Conservation (phyloP, 345 rosid species). For the Firmiana major region DNA sequence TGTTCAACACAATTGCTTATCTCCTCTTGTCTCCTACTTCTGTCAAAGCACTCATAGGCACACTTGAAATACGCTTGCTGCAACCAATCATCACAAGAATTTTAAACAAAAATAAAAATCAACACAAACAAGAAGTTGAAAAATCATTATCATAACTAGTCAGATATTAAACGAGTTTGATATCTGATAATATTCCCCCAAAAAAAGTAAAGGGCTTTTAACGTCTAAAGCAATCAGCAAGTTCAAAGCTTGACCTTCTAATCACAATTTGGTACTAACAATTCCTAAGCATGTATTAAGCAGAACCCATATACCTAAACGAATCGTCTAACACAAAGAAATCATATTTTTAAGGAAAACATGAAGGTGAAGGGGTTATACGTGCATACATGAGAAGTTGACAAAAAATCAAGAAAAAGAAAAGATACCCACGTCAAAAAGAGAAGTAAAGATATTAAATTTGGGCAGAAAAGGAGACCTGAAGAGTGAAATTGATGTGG, state of each 20-base stretch:
- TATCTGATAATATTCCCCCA: not conserved
- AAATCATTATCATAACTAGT: not conserved
- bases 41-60: slow-evolving; percentile 87
- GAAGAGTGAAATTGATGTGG: slow-evolving; percentile 88
- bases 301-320: not conserved
- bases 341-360: not conserved
- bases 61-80: slow-evolving; percentile 98
- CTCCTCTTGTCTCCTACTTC: slow-evolving; percentile 71
- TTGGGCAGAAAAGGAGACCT: slow-evolving; percentile 38
- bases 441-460: not conserved
- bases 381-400: not conserved
- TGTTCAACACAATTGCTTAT: slow-evolving; percentile 70
- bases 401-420: not conserved
- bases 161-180: not conserved
- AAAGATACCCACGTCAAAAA: not conserved
- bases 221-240: not conserved
- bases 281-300: not conserved
- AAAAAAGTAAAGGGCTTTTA: not conserved
- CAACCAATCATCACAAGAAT: slow-evolving; percentile 16
- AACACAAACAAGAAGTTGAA: not conserved
- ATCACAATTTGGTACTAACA: not conserved
- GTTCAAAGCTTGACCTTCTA: not conserved
- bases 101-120: not conserved
- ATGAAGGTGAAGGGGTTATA: not conserved
- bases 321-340: not conserved